Conservation (phyloP, 345 rosid genomes). For the Abelmoschus esculentus region DNA sequence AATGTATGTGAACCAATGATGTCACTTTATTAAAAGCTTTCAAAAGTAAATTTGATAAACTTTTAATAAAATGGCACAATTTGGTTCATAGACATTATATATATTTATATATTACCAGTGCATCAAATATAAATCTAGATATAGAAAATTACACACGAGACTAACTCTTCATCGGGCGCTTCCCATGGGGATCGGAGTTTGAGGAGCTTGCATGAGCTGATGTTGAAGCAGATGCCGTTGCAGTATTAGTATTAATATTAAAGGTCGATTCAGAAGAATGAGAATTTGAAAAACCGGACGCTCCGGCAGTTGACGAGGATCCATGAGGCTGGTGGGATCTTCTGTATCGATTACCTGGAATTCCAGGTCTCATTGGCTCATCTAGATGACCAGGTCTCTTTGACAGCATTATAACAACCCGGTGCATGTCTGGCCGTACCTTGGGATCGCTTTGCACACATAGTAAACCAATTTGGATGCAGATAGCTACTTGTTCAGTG, state of each 20-base stretch:
- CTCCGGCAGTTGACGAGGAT: constrained; percentile 28
- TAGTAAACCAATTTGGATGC: constrained; percentile 71
- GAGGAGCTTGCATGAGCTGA: constrained; percentile 19
- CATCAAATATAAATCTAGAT: not conserved
- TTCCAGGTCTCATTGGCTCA: constrained; percentile 65
- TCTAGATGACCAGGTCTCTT: constrained; percentile 51
- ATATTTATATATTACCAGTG: not conserved
- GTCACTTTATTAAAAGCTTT: not conserved
- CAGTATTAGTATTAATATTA: constrained; percentile 25
- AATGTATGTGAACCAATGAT: not conserved
- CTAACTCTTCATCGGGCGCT: constrained; percentile 42
- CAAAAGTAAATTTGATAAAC: not conserved
- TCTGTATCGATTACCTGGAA: constrained; percentile 60
- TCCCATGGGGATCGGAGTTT: constrained; percentile 37
- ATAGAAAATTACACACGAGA: not conserved
- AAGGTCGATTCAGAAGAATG: constrained; percentile 44
- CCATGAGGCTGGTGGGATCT: constrained; percentile 42
- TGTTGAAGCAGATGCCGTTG: constrained; percentile 13
- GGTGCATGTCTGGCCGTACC: constrained; percentile 54
- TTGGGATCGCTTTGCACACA: constrained; percentile 83
- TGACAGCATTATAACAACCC: constrained; percentile 61
- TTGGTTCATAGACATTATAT: not conserved
- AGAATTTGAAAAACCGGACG: constrained; percentile 31
- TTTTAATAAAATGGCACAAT: not conserved
- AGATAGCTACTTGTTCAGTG: constrained; percentile 47